phyloP scores from a whole-genome alignment of 2,329 filamentous ascomycete species.

The Falciphora oryzae region DNA sequence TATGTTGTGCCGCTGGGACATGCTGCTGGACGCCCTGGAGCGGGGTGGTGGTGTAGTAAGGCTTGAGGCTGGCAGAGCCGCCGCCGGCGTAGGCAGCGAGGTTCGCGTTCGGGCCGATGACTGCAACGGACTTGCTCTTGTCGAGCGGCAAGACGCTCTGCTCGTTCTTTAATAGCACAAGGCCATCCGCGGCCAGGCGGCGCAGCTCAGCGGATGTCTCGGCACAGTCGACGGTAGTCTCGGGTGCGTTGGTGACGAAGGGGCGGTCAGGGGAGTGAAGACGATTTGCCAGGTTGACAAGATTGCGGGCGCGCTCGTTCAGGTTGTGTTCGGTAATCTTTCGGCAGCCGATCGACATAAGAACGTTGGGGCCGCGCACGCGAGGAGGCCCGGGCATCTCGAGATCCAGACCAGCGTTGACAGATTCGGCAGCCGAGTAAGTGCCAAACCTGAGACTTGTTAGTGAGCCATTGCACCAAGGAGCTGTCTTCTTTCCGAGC shows the following conservation, averaged over 20 bases:
- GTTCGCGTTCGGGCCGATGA: constrained; percentile 46
- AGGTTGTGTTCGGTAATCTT: constrained; percentile 21
- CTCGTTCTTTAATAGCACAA: constrained; percentile 40
- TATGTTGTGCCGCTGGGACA: constrained; percentile 12
- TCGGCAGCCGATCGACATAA: constrained; percentile 20
- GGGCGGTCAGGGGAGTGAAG: background rate
- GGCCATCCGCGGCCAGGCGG: constrained; percentile 13
- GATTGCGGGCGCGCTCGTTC: constrained; percentile 22
- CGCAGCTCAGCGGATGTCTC: constrained; percentile 14
- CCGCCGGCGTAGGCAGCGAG: constrained; percentile 25
- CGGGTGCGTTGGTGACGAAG: constrained; percentile 3
- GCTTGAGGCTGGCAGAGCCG: constrained; percentile 23
- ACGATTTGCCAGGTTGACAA: constrained; percentile 20
- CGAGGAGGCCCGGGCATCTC: constrained; percentile 26
- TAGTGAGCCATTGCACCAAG: background rate
- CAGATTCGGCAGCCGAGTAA: constrained; percentile 21
- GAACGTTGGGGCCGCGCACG: constrained; percentile 21
- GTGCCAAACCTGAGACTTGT: constrained; percentile 18
- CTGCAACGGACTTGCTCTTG: constrained; percentile 35
- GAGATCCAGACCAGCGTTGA: constrained; percentile 21
- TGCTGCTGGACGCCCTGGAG: constrained; percentile 36
- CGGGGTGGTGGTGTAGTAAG: constrained; percentile 38
- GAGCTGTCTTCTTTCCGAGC: background rate
- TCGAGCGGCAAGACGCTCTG: constrained; percentile 44
- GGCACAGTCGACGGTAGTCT: background rate